A percentile compares a stretch with the other conserved stretches of the same genome.
These are phyloP conservation scores for Nelumbo lutea DNA, from an alignment of 164 flowering plant genomes.

Conservation along the genomic window DNA sequence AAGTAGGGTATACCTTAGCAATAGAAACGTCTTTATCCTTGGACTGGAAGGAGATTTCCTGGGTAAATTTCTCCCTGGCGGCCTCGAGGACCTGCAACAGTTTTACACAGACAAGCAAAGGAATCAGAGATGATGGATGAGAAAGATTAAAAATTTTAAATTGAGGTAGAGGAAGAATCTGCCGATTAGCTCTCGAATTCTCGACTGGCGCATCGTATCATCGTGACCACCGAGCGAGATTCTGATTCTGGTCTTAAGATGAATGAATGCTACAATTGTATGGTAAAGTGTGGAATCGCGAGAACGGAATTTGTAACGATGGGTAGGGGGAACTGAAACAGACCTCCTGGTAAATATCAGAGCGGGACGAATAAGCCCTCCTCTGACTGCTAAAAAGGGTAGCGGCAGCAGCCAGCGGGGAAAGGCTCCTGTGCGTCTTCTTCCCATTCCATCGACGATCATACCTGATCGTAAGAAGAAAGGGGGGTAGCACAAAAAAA, in stretches of 20 bases:
- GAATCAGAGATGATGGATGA: no score
- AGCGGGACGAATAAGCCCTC: constrained; percentile 12
- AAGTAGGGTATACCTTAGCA: constrained; percentile 40
- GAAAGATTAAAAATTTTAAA: not conserved
- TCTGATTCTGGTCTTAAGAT: not conserved
- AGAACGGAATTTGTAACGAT: not conserved
- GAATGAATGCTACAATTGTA: not conserved
- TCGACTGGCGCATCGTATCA: not conserved
- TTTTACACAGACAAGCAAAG: not conserved
- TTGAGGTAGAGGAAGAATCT: not conserved
- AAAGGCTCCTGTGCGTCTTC: constrained; percentile 19
- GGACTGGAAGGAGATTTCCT: constrained; percentile 54
- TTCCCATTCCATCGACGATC: constrained; percentile 20
- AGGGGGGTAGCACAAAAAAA: not conserved
- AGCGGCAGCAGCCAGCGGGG: constrained; percentile 18
- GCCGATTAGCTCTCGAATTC: not conserved
- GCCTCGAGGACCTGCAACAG: constrained; percentile 37
- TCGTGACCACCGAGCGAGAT: not conserved
- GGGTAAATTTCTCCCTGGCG: constrained; percentile 55
- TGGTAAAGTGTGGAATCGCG: not conserved
- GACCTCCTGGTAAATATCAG: constrained; percentile 26
- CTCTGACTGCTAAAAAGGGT: constrained; percentile 24
- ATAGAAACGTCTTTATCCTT: constrained; percentile 61
- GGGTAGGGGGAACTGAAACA: not conserved
- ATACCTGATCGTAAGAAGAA: constrained; percentile 28